These are phyloP conservation scores for Lonicera japonica DNA, from an alignment of 129 eudicot genomes.

Conservation along the genomic window DNA sequence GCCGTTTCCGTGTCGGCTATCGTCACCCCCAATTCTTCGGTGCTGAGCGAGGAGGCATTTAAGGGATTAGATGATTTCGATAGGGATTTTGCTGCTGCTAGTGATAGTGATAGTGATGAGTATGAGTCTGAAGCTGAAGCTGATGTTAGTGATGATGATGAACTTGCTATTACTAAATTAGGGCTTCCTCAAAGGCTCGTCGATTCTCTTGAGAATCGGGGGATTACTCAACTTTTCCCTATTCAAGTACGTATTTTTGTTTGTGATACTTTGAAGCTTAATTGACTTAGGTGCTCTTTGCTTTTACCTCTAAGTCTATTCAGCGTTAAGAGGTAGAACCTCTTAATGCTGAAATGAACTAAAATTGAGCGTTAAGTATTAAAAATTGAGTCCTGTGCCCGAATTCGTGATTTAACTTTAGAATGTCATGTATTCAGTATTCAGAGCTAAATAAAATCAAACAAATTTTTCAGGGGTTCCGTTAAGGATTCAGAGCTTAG, in stretches of 20 bases:
- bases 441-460: too few species aligned
- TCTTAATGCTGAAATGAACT: too few species aligned
- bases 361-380: too few species aligned
- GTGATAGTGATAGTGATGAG: constrained; percentile 34
- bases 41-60: constrained; percentile 80
- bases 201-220: constrained; percentile 56
- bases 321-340: too few species aligned
- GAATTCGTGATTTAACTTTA: too few species aligned
- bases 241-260: constrained; percentile 53
- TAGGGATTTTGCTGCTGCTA: constrained; percentile 26
- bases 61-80: constrained; percentile 59
- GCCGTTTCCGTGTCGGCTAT: constrained; percentile 25
- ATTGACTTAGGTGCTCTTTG: too few species aligned
- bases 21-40: constrained; percentile 52
- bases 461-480: too few species aligned
- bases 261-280: too few species aligned
- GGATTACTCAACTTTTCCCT: constrained; percentile 78
- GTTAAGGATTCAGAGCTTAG: too few species aligned
- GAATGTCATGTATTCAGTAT: too few species aligned
- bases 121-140: constrained; percentile 13
- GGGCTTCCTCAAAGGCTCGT: constrained; percentile 88
- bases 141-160: constrained; percentile 36
- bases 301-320: too few species aligned
- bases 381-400: too few species aligned
- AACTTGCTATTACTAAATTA: constrained; percentile 51